Conservation (phyloP, 139 green algal species). For the Closterium sp. region DNA sequence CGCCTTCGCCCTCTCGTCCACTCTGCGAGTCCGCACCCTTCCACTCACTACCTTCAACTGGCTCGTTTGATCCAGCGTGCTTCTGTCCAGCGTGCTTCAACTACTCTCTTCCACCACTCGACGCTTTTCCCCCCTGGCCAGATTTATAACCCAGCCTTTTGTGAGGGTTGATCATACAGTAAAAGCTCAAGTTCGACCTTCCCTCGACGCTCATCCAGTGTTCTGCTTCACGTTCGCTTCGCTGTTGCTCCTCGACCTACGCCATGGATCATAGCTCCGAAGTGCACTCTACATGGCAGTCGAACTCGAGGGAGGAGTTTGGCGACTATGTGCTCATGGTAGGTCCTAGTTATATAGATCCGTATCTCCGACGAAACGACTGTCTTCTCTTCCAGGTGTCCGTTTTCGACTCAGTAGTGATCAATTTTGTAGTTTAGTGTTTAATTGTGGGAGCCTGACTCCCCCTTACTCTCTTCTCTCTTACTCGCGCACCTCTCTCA, state of each 20-base stretch:
- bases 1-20: too few species aligned
- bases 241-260: neutral
- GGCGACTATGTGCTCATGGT: neutral
- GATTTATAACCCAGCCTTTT: neutral
- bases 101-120: neutral
- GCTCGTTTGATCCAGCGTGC: neutral
- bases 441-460: neutral
- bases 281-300: neutral
- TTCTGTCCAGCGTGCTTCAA: neutral
- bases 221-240: neutral
- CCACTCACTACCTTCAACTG: too few species aligned
- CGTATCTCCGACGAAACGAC: neutral
- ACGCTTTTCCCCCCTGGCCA: neutral
- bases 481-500: neutral
- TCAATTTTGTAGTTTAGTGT: neutral
- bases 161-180: neutral
- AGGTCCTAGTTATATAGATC: neutral
- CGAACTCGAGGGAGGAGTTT: neutral
- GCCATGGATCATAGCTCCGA: neutral
- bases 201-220: neutral
- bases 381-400: too few species aligned
- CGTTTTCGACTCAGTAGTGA: neutral
- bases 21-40: too few species aligned
- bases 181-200: neutral
- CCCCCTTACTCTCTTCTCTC: neutral